phyloP scores from a whole-genome alignment of 164 flowering plant species.

The Houttuynia cordata region DNA sequence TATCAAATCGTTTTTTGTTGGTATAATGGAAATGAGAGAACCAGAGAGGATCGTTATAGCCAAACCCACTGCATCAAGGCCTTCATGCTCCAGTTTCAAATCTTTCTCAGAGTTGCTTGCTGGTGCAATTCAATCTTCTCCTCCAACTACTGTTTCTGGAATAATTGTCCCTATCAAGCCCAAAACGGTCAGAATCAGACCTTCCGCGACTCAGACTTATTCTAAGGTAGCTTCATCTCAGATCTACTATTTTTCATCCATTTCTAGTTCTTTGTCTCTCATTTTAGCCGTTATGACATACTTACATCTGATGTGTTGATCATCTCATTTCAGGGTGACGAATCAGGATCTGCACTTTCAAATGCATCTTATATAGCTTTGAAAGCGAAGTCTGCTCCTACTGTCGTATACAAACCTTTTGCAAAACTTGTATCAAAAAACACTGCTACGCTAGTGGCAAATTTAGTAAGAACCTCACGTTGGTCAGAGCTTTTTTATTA shows the following conservation, averaged over 20 bases:
- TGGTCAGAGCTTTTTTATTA: neutral
- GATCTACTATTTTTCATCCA: slow-evolving; percentile 14
- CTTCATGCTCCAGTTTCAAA: slow-evolving; percentile 47
- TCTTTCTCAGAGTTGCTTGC: slow-evolving; percentile 72
- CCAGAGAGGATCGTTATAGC: slow-evolving; percentile 51
- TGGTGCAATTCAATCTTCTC: slow-evolving; percentile 48
- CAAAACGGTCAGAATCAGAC: slow-evolving; percentile 66
- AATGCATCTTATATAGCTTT: slow-evolving; percentile 22
- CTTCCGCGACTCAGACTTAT: slow-evolving; percentile 22
- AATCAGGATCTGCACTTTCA: slow-evolving; percentile 23
- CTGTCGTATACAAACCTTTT: slow-evolving; percentile 66
- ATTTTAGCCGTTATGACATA: neutral
- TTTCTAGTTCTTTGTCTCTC: neutral
- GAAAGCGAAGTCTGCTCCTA: slow-evolving; percentile 17
- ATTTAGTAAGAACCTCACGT: slow-evolving; percentile 41
- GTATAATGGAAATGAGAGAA: slow-evolving; percentile 54
- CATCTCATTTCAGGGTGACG: slow-evolving; percentile 32
- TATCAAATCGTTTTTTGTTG: slow-evolving; percentile 3
- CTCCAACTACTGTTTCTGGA: slow-evolving; percentile 35
- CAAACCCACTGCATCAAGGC: slow-evolving; percentile 84
- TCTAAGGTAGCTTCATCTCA: slow-evolving; percentile 22
- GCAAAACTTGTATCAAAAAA: slow-evolving; percentile 71
- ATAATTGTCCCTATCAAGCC: slow-evolving; percentile 66
- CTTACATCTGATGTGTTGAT: neutral
- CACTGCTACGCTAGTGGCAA: slow-evolving; percentile 60